Evolutionary conservation across 129 eudicot species (phyloP).

Genomic region (Gnaphalium uliginosum): DNA sequence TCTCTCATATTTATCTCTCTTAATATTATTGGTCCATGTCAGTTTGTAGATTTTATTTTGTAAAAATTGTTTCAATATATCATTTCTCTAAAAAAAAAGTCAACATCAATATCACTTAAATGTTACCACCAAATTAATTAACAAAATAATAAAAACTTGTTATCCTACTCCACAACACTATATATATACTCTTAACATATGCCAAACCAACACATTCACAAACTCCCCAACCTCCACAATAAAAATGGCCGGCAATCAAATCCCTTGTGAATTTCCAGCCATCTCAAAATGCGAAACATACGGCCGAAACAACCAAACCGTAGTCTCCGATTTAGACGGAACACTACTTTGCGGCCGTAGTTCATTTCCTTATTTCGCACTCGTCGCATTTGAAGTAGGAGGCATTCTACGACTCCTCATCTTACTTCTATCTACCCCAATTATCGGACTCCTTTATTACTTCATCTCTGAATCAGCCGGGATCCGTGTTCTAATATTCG

Average conservation of each 20-base stretch:
- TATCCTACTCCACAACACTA: slow-evolving; percentile 22
- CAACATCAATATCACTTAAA: neutral
- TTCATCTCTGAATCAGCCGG: slow-evolving; percentile 66
- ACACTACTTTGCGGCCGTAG: slow-evolving; percentile 61
- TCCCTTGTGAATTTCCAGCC: slow-evolving; percentile 32
- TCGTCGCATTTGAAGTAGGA: slow-evolving; percentile 62
- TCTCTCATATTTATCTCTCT: too few species aligned
- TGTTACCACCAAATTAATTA: neutral
- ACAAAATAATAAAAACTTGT: neutral
- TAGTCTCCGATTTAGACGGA: slow-evolving; percentile 63
- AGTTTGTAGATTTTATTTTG: too few species aligned
- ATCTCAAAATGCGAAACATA: slow-evolving; percentile 36
- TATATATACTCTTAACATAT: slow-evolving; percentile 33
- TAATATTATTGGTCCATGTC: too few species aligned
- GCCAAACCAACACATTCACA: slow-evolving; percentile 20
- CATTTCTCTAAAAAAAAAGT: neutral
- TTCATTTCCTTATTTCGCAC: slow-evolving; percentile 62
- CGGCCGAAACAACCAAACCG: slow-evolving; percentile 52
- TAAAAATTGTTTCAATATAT: too few species aligned
- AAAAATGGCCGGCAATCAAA: slow-evolving; percentile 28
- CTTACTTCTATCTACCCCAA: slow-evolving; percentile 50
- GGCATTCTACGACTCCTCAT: slow-evolving; percentile 51
- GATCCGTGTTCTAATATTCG: slow-evolving; percentile 52
- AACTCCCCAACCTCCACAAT: neutral
- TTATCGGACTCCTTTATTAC: slow-evolving; percentile 54